Evolutionary conservation across 768 basidiomycete genomes (phyloP), one percentile per base, ranked within the genome.

Genomic region (Russula sp.): DNA sequence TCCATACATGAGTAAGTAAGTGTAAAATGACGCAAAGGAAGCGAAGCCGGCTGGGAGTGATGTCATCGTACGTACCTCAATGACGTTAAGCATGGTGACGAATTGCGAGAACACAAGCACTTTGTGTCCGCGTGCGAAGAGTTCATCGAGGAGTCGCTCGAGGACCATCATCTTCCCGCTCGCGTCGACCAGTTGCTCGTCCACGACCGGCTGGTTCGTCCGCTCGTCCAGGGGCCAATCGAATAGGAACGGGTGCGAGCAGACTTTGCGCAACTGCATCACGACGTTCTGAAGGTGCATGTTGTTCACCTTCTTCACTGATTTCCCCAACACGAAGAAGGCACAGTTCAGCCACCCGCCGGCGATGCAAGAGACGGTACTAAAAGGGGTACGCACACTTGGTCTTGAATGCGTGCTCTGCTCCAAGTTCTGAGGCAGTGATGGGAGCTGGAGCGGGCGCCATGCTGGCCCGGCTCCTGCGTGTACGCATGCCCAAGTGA

Each of bases 101-200:
- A 99, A 98, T 75, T 99, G 96, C 62, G 90, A 92, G 75, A 90
- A 91, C 14, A 90, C 71, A n/a, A 94, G 76, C 0, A 92, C 90
- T 72, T 94, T 96, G 75, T 96, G 94, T 9, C 81, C 83, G 3
- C 87, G 77, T 44, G 77, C 79, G 75, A 98, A 92, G 34, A 99
- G 76, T 61, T 87, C 94, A 36, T 84, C 84, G 9, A 99, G 81
- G 10, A 99, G 78, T 7, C 94, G 84, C 67, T 98, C 91, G 0
- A 99, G 83, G 2, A 99, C 78, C 81, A 98, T 88, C 96, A 98
- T 98, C 80, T 99, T 99, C 20, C 97, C 97, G 62, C 90, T 93
- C 0, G 86, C 85, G 62, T 89, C 86, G 28, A 95, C 84, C 36
- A 98, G 79, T 70, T 94, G 86, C 28, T 90, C 86, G 68, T 90